phyloP scores from a whole-genome alignment of 2,329 filamentous ascomycete species.

The Colletotrichum chrysophilum region DNA sequence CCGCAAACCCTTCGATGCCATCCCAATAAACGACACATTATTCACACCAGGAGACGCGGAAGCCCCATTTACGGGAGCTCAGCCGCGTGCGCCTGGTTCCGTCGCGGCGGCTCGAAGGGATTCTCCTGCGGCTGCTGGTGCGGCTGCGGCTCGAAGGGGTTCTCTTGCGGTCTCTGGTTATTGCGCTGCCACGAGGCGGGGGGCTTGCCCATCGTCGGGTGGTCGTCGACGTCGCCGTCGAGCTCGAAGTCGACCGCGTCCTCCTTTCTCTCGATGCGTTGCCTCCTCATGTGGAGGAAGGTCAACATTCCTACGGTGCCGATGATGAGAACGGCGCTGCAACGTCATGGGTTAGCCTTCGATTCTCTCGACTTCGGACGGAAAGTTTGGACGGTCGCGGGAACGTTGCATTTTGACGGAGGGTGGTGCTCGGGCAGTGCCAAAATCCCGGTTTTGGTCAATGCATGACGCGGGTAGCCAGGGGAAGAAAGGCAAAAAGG shows the following conservation, averaged over 20 bases:
- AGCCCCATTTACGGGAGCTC: background rate
- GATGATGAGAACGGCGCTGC: constrained; percentile 9
- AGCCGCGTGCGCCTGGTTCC: background rate
- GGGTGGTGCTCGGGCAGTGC: background rate
- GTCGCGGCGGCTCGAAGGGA: constrained; percentile 13
- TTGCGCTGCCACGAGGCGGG: constrained; percentile 16
- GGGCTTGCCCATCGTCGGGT: constrained; percentile 18
- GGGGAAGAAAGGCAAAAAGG: background rate
- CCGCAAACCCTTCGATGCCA: background rate
- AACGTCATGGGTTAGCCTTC: background rate
- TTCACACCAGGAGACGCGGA: too few relatives aligned
- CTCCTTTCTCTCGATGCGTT: constrained; percentile 8
- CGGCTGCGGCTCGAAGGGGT: constrained; percentile 8
- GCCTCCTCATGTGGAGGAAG: constrained; percentile 5
- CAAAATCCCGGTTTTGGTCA: background rate
- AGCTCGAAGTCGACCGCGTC: constrained; percentile 10
- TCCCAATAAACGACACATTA: background rate
- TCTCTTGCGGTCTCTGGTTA: background rate
- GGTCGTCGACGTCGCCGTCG: constrained; percentile 15
- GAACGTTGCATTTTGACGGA: background rate
- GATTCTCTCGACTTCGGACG: background rate
- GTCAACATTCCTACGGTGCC: background rate
- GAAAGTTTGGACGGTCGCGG: background rate
- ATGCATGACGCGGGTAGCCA: background rate
- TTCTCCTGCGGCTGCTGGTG: constrained; percentile 2